phyloP scores from a whole-genome alignment of 1,139 yeast species.

The Scheffersomyces illinoinensis region DNA sequence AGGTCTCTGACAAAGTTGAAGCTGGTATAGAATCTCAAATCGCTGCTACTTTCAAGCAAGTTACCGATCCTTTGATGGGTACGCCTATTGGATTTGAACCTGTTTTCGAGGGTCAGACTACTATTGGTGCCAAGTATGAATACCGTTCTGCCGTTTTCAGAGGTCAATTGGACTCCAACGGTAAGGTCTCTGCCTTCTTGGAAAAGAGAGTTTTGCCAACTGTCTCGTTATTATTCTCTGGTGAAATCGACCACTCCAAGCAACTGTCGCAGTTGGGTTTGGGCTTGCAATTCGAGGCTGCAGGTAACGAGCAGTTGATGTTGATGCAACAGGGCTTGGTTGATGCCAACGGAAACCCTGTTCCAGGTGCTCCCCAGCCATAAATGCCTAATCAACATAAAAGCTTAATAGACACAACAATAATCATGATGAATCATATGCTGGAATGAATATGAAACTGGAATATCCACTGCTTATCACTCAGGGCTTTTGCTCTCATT shows the following conservation, averaged over 20 bases:
- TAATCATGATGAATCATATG: neutral
- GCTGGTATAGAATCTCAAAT: conserved; percentile 95
- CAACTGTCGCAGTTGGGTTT: conserved; percentile 83
- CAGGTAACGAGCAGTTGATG: conserved; percentile 87
- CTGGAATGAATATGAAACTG: neutral
- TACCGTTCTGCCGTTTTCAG: conserved; percentile 95
- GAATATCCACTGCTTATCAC: neutral
- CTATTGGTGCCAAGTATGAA: conserved; percentile 96
- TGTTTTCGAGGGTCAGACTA: conserved; percentile 85
- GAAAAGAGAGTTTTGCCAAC: conserved; percentile 95
- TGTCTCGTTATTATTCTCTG: conserved; percentile 83
- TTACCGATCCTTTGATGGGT: conserved; percentile 79
- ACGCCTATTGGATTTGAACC: conserved; percentile 81
- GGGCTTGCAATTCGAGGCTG: conserved; percentile 92
- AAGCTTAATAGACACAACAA: neutral
- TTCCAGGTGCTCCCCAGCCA: conserved; percentile 67
- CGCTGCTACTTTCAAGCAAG: conserved; percentile 75
- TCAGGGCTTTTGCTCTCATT: neutral
- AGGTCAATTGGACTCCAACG: conserved; percentile 90
- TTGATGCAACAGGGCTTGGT: conserved; percentile 75
- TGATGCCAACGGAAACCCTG: conserved; percentile 82
- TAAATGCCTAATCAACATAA: conserved; percentile 8
- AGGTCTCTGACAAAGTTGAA: conserved; percentile 87
- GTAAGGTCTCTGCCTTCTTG: conserved; percentile 87
- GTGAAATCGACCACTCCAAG: conserved; percentile 88